These are phyloP conservation scores for Candida coquimbonensis DNA, from an alignment of 805 yeast species.

Conservation along the genomic window DNA sequence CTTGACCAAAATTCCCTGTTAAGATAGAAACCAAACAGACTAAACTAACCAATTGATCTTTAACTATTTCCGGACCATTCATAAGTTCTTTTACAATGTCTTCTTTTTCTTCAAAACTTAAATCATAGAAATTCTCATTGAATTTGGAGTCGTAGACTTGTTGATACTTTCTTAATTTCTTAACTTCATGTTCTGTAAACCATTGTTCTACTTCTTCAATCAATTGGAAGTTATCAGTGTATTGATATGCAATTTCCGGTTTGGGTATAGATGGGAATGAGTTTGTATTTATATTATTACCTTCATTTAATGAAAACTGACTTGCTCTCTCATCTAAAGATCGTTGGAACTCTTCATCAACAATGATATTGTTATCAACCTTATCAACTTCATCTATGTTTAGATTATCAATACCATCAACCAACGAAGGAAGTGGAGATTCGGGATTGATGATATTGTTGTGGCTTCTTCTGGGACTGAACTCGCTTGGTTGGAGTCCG, in stretches of 20 bases:
- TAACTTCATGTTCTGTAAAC: slow-evolving; percentile 31
- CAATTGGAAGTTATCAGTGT: slow-evolving; percentile 30
- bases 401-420: slow-evolving; percentile 21
- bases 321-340: slow-evolving; percentile 30
- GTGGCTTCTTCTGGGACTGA: slow-evolving; percentile 6
- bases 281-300: slow-evolving; percentile 6
- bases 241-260: slow-evolving; percentile 39
- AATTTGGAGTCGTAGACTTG: slow-evolving; percentile 3
- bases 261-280: slow-evolving; percentile 26
- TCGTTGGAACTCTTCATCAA: slow-evolving; percentile 28
- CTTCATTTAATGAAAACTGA: slow-evolving; percentile 19
- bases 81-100: slow-evolving; percentile 5
- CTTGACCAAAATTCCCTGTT: slow-evolving; percentile 12
- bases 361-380: slow-evolving; percentile 20
- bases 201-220: slow-evolving; percentile 39
- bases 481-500: slow-evolving; percentile 22
- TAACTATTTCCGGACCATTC: neutral
- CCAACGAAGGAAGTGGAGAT: neutral
- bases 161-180: slow-evolving; percentile 3
- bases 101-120: slow-evolving; percentile 13
- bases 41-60: neutral
- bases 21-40: slow-evolving; percentile 10
- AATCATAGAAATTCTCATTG: slow-evolving; percentile 7
- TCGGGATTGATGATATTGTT: neutral
- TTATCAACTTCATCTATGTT: slow-evolving; percentile 35